Percentiles rank a stretch among this genome's conserved stretches.
phyloP scores from a whole-genome alignment of 208 protist species.

The Acanthamoeba triangularis region DNA sequence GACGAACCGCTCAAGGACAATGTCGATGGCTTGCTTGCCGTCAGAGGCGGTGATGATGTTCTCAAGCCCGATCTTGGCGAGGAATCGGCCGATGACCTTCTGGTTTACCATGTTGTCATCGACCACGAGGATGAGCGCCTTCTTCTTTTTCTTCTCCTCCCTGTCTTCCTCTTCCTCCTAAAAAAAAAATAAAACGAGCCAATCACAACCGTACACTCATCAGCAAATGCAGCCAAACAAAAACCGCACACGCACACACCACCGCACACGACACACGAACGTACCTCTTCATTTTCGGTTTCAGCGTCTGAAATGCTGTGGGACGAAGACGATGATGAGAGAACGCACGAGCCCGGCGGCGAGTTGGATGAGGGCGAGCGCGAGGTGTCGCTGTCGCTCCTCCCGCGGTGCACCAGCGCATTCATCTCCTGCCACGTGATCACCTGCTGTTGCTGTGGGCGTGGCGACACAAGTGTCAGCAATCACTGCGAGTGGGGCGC shows the following conservation, averaged over 20 bases:
- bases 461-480: not conserved
- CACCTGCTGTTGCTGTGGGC: not conserved
- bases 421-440: slow-evolving; percentile 22
- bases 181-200: not conserved
- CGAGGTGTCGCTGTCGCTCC: slow-evolving; percentile 59
- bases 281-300: slow-evolving; percentile 11
- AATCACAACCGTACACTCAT: not conserved
- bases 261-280: not conserved
- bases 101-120: slow-evolving; percentile 67
- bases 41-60: slow-evolving; percentile 63
- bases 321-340: slow-evolving; percentile 29
- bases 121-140: slow-evolving; percentile 63
- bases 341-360: slow-evolving; percentile 23
- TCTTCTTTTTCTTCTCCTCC: slow-evolving; percentile 56
- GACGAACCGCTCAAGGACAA: slow-evolving; percentile 20
- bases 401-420: not conserved
- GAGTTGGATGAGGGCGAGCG: slow-evolving; percentile 6
- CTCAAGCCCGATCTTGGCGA: slow-evolving; percentile 60
- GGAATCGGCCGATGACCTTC: slow-evolving; percentile 60
- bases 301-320: slow-evolving; percentile 8
- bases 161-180: slow-evolving; percentile 38
- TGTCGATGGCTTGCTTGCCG: slow-evolving; percentile 64
- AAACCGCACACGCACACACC: not conserved
- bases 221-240: not conserved
- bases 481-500: not conserved